Evolutionary conservation across 2,329 filamentous ascomycete species (phyloP).

Genomic region (Alternaria gaisen): DNA sequence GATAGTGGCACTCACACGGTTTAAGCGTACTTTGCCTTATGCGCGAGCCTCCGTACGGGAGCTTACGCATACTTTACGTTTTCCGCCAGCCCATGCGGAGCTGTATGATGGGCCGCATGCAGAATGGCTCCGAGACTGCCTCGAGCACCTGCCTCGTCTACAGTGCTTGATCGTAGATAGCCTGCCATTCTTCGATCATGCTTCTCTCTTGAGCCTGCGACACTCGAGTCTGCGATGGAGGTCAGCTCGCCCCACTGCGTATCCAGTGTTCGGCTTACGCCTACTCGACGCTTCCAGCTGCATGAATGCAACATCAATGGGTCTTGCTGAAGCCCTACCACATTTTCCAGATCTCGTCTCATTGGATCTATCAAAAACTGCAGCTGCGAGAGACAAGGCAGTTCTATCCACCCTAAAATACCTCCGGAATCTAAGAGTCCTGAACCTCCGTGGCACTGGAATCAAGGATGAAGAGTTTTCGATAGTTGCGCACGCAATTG

Average conservation of each 20-base stretch:
- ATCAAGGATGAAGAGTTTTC: slow-evolving; percentile 63
- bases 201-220: slow-evolving; percentile 61
- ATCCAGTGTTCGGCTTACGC: slow-evolving; percentile 59
- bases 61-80: slow-evolving; percentile 68
- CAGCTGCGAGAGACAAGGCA: slow-evolving; percentile 57
- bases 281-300: slow-evolving; percentile 66
- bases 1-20: slow-evolving; percentile 65
- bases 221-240: slow-evolving; percentile 41
- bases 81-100: slow-evolving; percentile 68
- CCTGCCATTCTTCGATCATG: slow-evolving; percentile 70
- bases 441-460: slow-evolving; percentile 64
- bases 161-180: slow-evolving; percentile 68
- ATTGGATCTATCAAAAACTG: slow-evolving; percentile 66
- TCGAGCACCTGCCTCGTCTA: slow-evolving; percentile 65
- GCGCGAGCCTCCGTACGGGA: slow-evolving; percentile 62
- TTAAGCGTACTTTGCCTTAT: slow-evolving; percentile 65
- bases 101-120: slow-evolving; percentile 67
- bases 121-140: slow-evolving; percentile 67
- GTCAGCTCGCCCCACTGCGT: slow-evolving; percentile 31
- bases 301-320: slow-evolving; percentile 65
- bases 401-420: slow-evolving; percentile 60
- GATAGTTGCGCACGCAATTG: slow-evolving; percentile 62
- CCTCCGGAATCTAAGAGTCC: slow-evolving; percentile 62
- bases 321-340: slow-evolving; percentile 61
- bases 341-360: slow-evolving; percentile 65